Base-by-base conservation (phyloP, 1,284 basidiomycete genomes). In the Omphalotus olearius region DNA sequence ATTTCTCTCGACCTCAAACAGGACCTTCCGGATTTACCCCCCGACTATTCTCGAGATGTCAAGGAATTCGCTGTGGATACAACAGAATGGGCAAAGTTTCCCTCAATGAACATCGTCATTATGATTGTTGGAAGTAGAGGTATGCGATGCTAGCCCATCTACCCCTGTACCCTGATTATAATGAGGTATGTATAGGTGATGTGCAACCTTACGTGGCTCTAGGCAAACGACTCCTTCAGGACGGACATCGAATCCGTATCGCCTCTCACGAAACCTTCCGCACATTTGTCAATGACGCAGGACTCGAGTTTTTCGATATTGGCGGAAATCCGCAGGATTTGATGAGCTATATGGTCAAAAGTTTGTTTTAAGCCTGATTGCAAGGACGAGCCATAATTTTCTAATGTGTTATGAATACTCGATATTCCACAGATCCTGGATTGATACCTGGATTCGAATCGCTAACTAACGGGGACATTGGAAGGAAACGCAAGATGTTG, bases 151-250 rank as follows among this genome's bases (percentile, higher is more conserved):
- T 23, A 5, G 23, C 5, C 3, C 23, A 23, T 57, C 30, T 37
- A 11, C 25, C 28, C 17, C 33, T 16, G 13, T 4, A 26, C 9
- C 16, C 10, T 16, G n/a, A 28, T 40, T 37, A 30, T 37, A 9
- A 23, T 54, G 36, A 33, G 14, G 14, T n/a, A 20, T n/a, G 47
- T 58, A 18, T 39, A 79, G 84, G 84, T 37, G 84, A 88, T 59
- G 83, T 89, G 0, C 85, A 87, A 62, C 85, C 84, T 0, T 88
- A 82, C 60, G 67, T 88, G 16, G 83, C 84, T 1, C 69, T 88
- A 0, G 83, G 79, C 5, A 71, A 80, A 52, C 66, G 69, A 13
- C 67, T 89, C 1, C 62, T 74, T 16, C 64, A 69, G 37, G 69
- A 80, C 56, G 79, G 79, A 0, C 85, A 89, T 64, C 73, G 77